Base-by-base conservation (phyloP, 2,329 filamentous ascomycete species). In the Cladophialophora exuberans region DNA sequence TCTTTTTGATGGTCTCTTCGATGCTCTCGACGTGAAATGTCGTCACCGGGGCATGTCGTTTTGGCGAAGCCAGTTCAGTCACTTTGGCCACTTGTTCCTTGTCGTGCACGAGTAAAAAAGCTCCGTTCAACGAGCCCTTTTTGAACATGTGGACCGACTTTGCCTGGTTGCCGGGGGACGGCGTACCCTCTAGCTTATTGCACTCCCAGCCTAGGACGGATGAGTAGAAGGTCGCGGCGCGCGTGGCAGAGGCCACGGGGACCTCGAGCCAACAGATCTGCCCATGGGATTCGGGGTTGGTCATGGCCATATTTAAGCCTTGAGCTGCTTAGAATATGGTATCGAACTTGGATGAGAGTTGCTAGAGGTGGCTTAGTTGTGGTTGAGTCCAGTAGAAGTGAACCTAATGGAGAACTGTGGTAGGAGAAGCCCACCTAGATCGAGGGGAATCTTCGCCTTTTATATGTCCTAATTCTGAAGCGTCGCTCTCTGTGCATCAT, bases 91-190 rank as follows among this genome's bases (percentile, higher is more conserved):
- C 26, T 2, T 7, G n/a, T n/a, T 20, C 23, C 26, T 46, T 26
- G 43, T 30, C 4, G 1, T 4, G n/a, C 43, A 15, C 11, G 2
- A 46, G 43, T 4, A 46, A 17, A 15, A 46, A 33, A 9, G 23
- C 43, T n/a, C 26, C 43, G 9, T 46, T n/a, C 43, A 46, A 18
- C 9, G 43, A 2, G 2, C 43, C 43, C 26, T 46, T 46, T n/a
- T 30, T 46, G 43, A 46, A 46, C 26, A 33, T 33, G 15, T 46
- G 43, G 4, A 46, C 9, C n/a, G 43, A 46, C 10, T 46, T 46
- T 15, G 25, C 43, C 13, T 30, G 28, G 43, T 22, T 22, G 2
- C 43, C 10, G 10, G 43, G 43, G 25, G 26, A 30, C n/a, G 26
- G 43, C 9, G 23, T 46, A 2, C 43, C 43, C 6, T 46, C 7